Percentiles rank a stretch among this genome's conserved stretches.
These are phyloP conservation scores for Termitomyces sp. DNA, from an alignment of 768 basidiomycete genomes.

Conservation along the genomic window DNA sequence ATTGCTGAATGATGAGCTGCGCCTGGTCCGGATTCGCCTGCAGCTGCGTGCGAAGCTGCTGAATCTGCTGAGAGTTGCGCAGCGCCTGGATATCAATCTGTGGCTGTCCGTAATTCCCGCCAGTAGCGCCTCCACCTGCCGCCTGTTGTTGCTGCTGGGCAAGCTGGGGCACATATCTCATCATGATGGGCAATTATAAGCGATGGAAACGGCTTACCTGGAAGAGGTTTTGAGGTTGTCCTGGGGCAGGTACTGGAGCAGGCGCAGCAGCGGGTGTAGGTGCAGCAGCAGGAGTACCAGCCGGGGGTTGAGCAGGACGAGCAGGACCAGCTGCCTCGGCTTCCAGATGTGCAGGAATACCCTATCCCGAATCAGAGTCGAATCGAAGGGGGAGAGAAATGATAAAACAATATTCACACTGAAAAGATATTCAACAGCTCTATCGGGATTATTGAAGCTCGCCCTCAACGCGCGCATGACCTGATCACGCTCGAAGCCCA, in stretches of 20 bases:
- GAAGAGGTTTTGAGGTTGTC: conserved; percentile 80
- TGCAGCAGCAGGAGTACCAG: conserved; percentile 29
- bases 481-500: conserved; percentile 90
- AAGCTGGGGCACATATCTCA: conserved; percentile 36
- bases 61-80: conserved; percentile 60
- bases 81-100: conserved; percentile 49
- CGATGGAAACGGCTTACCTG: conserved; percentile 45
- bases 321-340: conserved; percentile 39
- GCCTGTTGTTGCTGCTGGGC: conserved; percentile 71
- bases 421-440: conserved; percentile 98
- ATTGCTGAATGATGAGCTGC: conserved; percentile 82
- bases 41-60: conserved; percentile 69
- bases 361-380: conserved; percentile 40
- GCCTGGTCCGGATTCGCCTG: conserved; percentile 72
- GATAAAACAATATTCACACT: conserved; percentile 47
- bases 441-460: conserved; percentile 95
- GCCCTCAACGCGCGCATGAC: conserved; percentile 85
- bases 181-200: not conserved
- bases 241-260: conserved; percentile 24
- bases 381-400: not conserved
- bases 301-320: conserved; percentile 31
- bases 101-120: conserved; percentile 23
- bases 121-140: conserved; percentile 32
- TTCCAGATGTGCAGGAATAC: conserved; percentile 72
- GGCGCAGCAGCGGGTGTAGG: conserved; percentile 32